Evolutionary conservation across 306 rosid genomes (phyloP).

Genomic region (Bauhinia variegata): DNA sequence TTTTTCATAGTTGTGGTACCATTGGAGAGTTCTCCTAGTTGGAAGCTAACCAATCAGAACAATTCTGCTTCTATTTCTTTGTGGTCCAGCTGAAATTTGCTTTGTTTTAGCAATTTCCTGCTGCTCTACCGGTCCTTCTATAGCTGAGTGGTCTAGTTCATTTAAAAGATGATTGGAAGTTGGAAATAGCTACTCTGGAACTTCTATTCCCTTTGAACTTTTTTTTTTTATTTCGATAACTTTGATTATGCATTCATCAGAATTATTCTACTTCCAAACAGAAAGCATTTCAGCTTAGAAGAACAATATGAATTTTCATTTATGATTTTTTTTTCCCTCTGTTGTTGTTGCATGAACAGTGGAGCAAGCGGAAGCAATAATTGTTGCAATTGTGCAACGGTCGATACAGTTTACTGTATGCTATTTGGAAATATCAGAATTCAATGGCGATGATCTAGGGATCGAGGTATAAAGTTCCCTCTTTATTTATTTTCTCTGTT

Average conservation of each 20-base stretch:
- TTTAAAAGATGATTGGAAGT: neutral
- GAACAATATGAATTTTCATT: neutral
- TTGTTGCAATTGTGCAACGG: conserved; percentile 68
- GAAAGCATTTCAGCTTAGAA: neutral
- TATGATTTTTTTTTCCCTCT: neutral
- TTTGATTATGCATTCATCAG: neutral
- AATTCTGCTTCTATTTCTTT: too few species aligned
- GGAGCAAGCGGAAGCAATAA: conserved; percentile 75
- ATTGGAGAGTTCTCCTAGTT: neutral
- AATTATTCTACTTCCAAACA: neutral
- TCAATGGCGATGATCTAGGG: conserved; percentile 66
- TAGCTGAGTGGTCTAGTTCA: too few species aligned
- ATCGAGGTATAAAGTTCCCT: conserved; percentile 63
- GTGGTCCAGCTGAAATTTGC: too few species aligned
- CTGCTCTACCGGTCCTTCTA: too few species aligned
- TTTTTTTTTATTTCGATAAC: neutral
- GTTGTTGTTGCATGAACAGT: conserved; percentile 53
- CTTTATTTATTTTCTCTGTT: neutral
- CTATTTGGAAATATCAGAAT: conserved; percentile 76
- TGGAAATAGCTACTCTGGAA: neutral
- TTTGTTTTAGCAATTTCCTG: too few species aligned
- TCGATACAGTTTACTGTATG: conserved; percentile 74
- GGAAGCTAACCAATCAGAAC: neutral
- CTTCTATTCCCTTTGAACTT: neutral
- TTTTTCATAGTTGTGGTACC: neutral